Conservation (phyloP, 345 rosid species). For the Aethionema arabicum region DNA sequence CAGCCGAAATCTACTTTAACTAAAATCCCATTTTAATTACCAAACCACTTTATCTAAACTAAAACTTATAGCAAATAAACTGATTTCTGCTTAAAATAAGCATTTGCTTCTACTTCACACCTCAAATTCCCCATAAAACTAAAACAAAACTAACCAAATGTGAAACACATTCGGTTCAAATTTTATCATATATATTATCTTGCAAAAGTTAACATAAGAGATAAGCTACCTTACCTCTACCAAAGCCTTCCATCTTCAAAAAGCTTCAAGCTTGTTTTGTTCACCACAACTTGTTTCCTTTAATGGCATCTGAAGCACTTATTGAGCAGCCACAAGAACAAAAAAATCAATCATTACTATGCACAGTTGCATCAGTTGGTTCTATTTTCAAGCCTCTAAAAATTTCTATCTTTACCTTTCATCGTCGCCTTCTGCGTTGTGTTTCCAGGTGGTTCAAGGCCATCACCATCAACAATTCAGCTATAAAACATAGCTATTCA, state of each 20-base stretch:
- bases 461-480: constrained; percentile 28
- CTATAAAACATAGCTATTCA: constrained; percentile 17
- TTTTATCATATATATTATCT: constrained; percentile 4
- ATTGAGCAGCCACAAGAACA: constrained; percentile 36
- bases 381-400: constrained; percentile 35
- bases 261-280: constrained; percentile 13
- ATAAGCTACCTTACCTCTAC: constrained; percentile 21
- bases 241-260: constrained; percentile 8
- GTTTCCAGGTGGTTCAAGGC: constrained; percentile 55
- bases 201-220: constrained; percentile 13
- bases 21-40: constrained; percentile 7
- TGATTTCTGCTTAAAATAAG: constrained; percentile 20
- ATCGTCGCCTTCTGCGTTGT: constrained; percentile 63
- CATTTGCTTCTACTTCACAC: constrained; percentile 21
- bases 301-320: constrained; percentile 20
- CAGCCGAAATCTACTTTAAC: constrained; percentile 16
- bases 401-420: constrained; percentile 55
- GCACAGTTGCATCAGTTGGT: background rate
- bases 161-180: constrained; percentile 1
- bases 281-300: constrained; percentile 3
- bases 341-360: no score
- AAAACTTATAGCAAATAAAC: constrained; percentile 21
- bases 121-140: constrained; percentile 19
- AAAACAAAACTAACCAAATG: constrained; percentile 23
- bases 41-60: constrained; percentile 18